Conservation (phyloP, 192 early-diverging fungal species). For the Phycomyces nitens region DNA sequence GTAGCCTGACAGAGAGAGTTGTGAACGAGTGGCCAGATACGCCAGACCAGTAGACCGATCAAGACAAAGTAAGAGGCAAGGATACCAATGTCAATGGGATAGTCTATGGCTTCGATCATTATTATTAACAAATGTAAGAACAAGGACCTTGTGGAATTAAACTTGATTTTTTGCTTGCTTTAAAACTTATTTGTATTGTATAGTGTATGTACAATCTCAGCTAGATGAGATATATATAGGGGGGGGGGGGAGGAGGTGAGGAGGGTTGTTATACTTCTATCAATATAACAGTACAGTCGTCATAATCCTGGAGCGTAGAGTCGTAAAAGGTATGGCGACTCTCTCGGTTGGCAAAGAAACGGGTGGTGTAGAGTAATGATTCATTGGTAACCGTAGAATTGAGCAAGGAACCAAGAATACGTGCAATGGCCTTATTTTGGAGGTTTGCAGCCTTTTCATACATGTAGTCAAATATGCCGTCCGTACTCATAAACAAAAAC, state of each 20-base stretch:
- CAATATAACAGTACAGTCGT: conserved; percentile 46
- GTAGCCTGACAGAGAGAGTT: neutral
- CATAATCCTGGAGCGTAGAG: conserved; percentile 54
- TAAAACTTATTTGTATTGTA: no score
- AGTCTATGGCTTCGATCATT: conserved; percentile 3
- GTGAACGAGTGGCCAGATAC: conserved; percentile 11
- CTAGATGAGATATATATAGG: neutral
- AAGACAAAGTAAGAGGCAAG: conserved; percentile 25
- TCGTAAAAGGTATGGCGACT: conserved; percentile 39
- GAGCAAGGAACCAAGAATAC: conserved; percentile 44
- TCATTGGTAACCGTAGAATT: conserved; percentile 32
- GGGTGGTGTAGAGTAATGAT: conserved; percentile 37
- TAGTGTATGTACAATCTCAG: neutral
- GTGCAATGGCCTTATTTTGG: conserved; percentile 47
- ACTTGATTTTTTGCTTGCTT: no score
- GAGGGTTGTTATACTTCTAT: no score
- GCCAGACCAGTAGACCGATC: conserved; percentile 20
- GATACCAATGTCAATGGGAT: conserved; percentile 24
- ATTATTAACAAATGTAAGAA: neutral
- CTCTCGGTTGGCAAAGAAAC: conserved; percentile 48
- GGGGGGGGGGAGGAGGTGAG: no score
- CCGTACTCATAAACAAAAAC: conserved; percentile 56
- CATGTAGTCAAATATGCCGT: conserved; percentile 59
- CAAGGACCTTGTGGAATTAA: neutral
- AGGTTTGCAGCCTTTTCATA: conserved; percentile 43